Base-by-base conservation (phyloP, 2,329 filamentous ascomycete species). In the Fusarium poae region DNA sequence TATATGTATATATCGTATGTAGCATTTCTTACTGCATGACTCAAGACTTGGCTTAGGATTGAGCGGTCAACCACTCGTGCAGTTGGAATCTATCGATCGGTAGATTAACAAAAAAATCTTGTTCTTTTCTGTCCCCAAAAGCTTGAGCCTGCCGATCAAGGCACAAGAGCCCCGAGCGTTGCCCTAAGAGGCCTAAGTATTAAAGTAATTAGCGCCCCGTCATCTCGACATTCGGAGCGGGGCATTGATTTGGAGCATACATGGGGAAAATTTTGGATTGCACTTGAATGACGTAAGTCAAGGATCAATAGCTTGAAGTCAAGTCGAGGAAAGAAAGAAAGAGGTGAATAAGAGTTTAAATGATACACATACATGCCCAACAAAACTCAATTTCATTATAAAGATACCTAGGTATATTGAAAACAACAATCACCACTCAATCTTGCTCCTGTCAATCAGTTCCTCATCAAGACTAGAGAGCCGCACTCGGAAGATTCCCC, bases 211-310 rank as follows among this genome's bases (percentile, higher is more conserved):
- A 51, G 48, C 48, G 49, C 62, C 66, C 67, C 57, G 49, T 54
- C 53, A 50, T 27, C 32, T 50, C 32, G 23, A 39, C 48, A 40
- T 20, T 40, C 48, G 48, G 48, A 40, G 48, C 48, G 48, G 48
- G 48, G 48, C 34, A 51, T 40, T 51, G 46, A 49, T 43, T 62
- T 67, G 37, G 66, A 53, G 57, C 46, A 51, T 51, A 32, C 48
- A 68, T 39, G 44, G 48, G 51, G 51, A 42, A 48, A 64, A 50
- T 30, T 49, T 50, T 63, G 37, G 42, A 63, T 53, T 67, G 62
- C 35, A 45, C 40, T 64, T 67, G 45, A 64, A 69, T 69, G 67
- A 69, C 67, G 67, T 69, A 69, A 45, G 56, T 21, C 9, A 48
- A 42, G 30, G 57, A 32, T 23, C 32, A 57, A 40, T 51, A 51